phyloP scores from a whole-genome alignment of 1,139 yeast species.

The Sugiyamaella neomexicana region DNA sequence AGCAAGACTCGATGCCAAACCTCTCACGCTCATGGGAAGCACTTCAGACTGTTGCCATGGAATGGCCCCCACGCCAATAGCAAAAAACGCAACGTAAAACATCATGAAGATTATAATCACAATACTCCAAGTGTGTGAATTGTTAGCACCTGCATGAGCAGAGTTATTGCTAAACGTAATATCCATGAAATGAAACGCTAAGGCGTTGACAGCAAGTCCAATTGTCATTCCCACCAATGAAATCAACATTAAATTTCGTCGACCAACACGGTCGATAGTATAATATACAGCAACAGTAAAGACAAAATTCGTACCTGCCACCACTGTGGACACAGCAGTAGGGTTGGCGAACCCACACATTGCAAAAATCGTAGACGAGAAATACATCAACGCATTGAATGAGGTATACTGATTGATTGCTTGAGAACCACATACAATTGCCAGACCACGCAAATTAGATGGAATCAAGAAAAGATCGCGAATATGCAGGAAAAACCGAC shows the following conservation, averaged over 20 bases:
- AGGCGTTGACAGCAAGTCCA: conserved; percentile 74
- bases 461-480: conserved; percentile 71
- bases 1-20: conserved; percentile 86
- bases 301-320: conserved; percentile 89
- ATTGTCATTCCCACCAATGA: conserved; percentile 80
- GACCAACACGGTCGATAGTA: conserved; percentile 81
- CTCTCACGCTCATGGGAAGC: conserved; percentile 90
- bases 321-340: conserved; percentile 88
- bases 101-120: conserved; percentile 84
- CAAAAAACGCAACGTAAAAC: conserved; percentile 81
- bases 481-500: conserved; percentile 40
- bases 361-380: conserved; percentile 84
- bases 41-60: conserved; percentile 98
- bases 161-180: conserved; percentile 53
- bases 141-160: conserved; percentile 46
- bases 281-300: conserved; percentile 81
- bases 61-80: conserved; percentile 92
- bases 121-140: conserved; percentile 81
- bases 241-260: conserved; percentile 71
- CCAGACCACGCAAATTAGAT: conserved; percentile 78
- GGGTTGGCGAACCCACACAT: conserved; percentile 84
- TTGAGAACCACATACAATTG: conserved; percentile 88
- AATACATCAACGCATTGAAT: conserved; percentile 92
- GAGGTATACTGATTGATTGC: conserved; percentile 96
- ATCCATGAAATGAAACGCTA: conserved; percentile 79